Evolutionary conservation across 2,329 filamentous ascomycete genomes (phyloP).

Genomic region (Colletotrichum sp.): DNA sequence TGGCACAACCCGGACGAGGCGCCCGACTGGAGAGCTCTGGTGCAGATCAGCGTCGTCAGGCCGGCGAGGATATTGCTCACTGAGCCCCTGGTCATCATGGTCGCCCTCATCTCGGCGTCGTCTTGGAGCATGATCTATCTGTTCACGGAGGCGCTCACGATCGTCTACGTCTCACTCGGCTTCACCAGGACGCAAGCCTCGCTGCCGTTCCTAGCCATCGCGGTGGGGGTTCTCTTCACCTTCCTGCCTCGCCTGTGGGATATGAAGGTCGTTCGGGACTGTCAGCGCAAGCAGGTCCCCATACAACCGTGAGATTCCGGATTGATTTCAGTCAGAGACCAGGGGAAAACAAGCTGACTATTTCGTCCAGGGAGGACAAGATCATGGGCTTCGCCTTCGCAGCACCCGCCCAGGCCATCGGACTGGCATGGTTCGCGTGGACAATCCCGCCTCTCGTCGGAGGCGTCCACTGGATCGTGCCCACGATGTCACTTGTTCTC

Average conservation of each 20-base stretch:
- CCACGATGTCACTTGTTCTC: conserved; percentile 42
- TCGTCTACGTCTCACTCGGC: conserved; percentile 41
- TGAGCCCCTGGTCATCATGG: conserved; percentile 50
- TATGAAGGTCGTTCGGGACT: conserved; percentile 24
- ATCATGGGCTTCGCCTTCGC: conserved; percentile 47
- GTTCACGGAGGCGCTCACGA: conserved; percentile 46
- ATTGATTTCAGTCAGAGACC: neutral
- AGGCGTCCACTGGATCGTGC: conserved; percentile 41
- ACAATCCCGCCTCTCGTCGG: conserved; percentile 46
- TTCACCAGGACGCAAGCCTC: conserved; percentile 37
- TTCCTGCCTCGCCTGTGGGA: conserved; percentile 49
- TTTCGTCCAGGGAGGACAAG: conserved; percentile 1
- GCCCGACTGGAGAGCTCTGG: conserved; percentile 39
- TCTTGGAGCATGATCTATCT: conserved; percentile 53
- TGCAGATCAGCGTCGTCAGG: conserved; percentile 41
- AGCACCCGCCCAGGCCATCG: conserved; percentile 44
- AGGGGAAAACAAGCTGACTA: neutral
- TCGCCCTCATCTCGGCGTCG: conserved; percentile 45
- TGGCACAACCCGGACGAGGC: conserved; percentile 43
- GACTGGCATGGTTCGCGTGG: conserved; percentile 51
- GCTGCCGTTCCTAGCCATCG: conserved; percentile 44
- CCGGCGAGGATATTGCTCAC: conserved; percentile 47
- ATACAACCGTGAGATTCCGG: conserved; percentile 24
- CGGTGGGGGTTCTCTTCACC: conserved; percentile 42
- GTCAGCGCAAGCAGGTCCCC: conserved; percentile 16